Conservation (phyloP, 192 early-diverging fungal species). For the Kickxella alabastrina region DNA sequence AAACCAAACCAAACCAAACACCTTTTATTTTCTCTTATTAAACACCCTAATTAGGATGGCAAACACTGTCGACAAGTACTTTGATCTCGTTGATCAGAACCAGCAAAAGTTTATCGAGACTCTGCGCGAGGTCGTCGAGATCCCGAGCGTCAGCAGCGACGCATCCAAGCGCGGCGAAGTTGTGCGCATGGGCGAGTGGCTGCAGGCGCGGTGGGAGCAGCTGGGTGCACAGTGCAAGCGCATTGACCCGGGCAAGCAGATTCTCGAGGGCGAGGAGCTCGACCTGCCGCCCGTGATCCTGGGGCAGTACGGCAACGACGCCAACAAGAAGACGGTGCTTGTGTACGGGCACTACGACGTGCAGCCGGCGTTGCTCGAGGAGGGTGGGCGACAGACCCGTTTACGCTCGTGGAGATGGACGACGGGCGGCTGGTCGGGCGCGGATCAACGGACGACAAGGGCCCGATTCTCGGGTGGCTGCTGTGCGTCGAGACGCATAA, state of each 20-base stretch:
- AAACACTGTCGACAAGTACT: constrained; percentile 58
- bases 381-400: constrained; percentile 95
- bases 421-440: constrained; percentile 84
- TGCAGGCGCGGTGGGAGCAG: constrained; percentile 66
- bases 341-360: constrained; percentile 99
- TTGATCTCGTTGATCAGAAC: constrained; percentile 72
- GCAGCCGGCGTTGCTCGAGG: constrained; percentile 81
- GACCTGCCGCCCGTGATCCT: constrained; percentile 91
- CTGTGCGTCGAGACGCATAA: constrained; percentile 94
- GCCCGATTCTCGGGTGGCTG: constrained; percentile 95
- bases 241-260: constrained; percentile 77
- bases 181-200: constrained; percentile 85
- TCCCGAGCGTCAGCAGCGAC: constrained; percentile 79
- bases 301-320: constrained; percentile 84
- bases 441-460: constrained; percentile 97
- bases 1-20: too few relatives aligned
- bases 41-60: too few relatives aligned
- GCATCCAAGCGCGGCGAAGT: constrained; percentile 74
- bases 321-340: constrained; percentile 90
- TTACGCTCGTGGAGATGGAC: constrained; percentile 78
- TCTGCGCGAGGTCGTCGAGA: constrained; percentile 84
- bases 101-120: constrained; percentile 77
- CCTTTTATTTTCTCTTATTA: too few relatives aligned
- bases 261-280: constrained; percentile 70
- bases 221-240: constrained; percentile 63